Base-by-base conservation (phyloP, 73 alveolate species). In the Urostyla sp. region DNA sequence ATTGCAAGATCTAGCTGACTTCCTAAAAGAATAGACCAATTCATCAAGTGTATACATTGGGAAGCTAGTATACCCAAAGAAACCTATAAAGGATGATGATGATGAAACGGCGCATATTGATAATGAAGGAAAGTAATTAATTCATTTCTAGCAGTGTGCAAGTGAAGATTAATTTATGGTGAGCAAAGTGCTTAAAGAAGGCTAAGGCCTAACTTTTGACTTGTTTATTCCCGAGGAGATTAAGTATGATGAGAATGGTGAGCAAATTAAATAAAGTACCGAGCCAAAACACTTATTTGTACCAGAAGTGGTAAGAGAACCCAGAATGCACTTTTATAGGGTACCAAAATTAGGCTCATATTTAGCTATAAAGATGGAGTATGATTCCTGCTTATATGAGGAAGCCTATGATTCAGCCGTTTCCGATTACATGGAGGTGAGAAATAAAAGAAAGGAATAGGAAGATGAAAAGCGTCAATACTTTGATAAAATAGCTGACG, bases 1-100 rank as follows among this genome's bases (percentile, higher is more conserved):
- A 54, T 81, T 94, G 8, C 80, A 77, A 38, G 93, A 94, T 37
- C 80, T 94, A 26, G 85, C 91, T 40, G 67, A 84, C 58, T 72
- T 37, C 87, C 90, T 96, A 13, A 72, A 84, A 61, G 90, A 82
- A 13, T 57, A 89, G 40, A 80, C 91, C 20, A 89, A 82, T 13
- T 91, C 98, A 37, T 93, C 99, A 24, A 98, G 98, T 30, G 97
- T 92, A 18, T 96, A 96, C 67, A 85, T 96, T 28, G 99, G 98
- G 10, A 56, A 88, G 34, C 78, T 88, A 20, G 98, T 94, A 26
- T 73, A 52, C 75, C 94, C 90, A 56, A 75, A 79, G 81, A 88
- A 72, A 48, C 80, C 77, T 67, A 93, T 94, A n/a, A 75, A 18
- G 31, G 95, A 82, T 53, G 95, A 58, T 4, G 99, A 96, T 78